Evolutionary conservation across 768 basidiomycete genomes (phyloP).

Genomic region (Amanita polypyramis): DNA sequence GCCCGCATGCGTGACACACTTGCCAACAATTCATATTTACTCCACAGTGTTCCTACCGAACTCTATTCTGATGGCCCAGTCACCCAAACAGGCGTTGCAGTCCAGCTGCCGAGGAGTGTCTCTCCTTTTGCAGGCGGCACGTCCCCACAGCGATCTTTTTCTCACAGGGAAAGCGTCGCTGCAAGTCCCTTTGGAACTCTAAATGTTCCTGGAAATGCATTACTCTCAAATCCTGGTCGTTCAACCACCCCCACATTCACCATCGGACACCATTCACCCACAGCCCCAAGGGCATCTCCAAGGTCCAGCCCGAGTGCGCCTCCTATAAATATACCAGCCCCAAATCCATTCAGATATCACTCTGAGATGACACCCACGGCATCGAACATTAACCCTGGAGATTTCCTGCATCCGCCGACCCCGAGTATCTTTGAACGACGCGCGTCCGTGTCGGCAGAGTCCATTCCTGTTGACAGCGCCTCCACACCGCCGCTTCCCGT

Average conservation of each 20-base stretch:
- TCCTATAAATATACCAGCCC: constrained; percentile 26
- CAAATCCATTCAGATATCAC: constrained; percentile 46
- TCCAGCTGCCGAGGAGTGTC: constrained; percentile 9
- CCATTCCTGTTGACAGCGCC: constrained; percentile 72
- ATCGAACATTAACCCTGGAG: constrained; percentile 39
- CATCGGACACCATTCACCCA: constrained; percentile 41
- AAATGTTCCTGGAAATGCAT: constrained; percentile 73
- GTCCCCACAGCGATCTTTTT: constrained; percentile 39
- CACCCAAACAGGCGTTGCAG: constrained; percentile 11
- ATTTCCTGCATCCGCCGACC: constrained; percentile 64
- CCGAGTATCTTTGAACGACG: constrained; percentile 82
- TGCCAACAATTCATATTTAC: constrained; percentile 37
- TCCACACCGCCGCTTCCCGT: constrained; percentile 61
- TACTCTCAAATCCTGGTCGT: constrained; percentile 39
- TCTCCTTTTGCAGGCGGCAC: constrained; percentile 48
- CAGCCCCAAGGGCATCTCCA: constrained; percentile 19
- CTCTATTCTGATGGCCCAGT: constrained; percentile 48
- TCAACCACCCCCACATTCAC: constrained; percentile 45
- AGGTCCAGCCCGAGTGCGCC: constrained; percentile 40
- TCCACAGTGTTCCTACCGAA: constrained; percentile 45
- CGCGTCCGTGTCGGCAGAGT: constrained; percentile 93
- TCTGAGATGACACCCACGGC: constrained; percentile 23
- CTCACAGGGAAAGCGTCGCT: constrained; percentile 42
- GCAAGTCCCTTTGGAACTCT: constrained; percentile 70
- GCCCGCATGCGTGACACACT: constrained; percentile 60